Conservation (phyloP, 768 basidiomycete species). For the Boletus sp. region DNA sequence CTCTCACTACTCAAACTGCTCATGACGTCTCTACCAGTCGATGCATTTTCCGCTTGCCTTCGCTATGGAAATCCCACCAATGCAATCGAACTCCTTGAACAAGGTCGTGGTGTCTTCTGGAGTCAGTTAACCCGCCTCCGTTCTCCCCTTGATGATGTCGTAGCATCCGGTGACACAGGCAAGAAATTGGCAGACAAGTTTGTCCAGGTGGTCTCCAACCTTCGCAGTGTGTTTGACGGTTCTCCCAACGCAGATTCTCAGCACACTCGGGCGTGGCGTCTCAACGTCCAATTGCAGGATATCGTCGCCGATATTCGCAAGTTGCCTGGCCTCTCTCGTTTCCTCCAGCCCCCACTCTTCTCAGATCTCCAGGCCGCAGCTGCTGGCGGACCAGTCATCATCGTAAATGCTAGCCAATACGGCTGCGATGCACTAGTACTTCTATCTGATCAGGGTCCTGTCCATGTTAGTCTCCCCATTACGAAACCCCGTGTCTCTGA, state of each 20-base stretch:
- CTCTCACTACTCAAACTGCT: not conserved
- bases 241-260: not conserved
- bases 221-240: not conserved
- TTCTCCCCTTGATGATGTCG: not conserved
- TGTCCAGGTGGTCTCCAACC: not conserved
- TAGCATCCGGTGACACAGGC: not conserved
- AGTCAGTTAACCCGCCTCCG: slow-evolving; percentile 14
- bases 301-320: slow-evolving; percentile 16
- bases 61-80: not conserved
- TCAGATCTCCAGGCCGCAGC: slow-evolving; percentile 15
- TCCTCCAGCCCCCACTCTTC: slow-evolving; percentile 21
- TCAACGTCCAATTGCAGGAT: not conserved
- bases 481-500: not conserved
- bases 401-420: not conserved
- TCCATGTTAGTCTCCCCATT: not conserved
- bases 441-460: not conserved
- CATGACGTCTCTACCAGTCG: not conserved
- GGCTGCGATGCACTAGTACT: not conserved
- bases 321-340: slow-evolving; percentile 20
- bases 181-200: not conserved
- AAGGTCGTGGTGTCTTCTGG: slow-evolving; percentile 25
- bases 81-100: slow-evolving; percentile 30
- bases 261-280: not conserved
- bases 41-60: not conserved
- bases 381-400: slow-evolving; percentile 25